Evolutionary conservation across 441 rosid species (phyloP).

Genomic region (Francoa sonchifolia): DNA sequence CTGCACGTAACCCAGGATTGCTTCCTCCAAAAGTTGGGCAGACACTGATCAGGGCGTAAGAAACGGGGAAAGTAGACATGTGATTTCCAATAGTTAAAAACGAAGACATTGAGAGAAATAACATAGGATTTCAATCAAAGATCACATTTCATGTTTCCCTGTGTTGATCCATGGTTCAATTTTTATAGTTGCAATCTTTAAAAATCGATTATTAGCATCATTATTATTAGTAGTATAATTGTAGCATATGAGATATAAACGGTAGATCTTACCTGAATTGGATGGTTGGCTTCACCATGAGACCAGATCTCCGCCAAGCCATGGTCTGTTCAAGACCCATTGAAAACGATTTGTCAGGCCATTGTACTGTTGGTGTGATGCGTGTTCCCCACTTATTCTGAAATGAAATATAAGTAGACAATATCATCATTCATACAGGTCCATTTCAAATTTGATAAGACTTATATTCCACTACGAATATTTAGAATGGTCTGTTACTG

Average conservation of each 20-base stretch:
- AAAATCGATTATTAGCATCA: too few species aligned
- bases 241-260: not conserved
- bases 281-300: slow-evolving; percentile 64
- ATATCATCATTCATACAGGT: too few species aligned
- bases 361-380: slow-evolving; percentile 67
- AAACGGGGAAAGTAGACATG: slow-evolving; percentile 1
- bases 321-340: slow-evolving; percentile 61
- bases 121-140: too few species aligned
- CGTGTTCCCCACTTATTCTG: slow-evolving; percentile 86
- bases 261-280: slow-evolving; percentile 42
- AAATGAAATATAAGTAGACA: too few species aligned
- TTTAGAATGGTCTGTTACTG: too few species aligned
- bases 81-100: not conserved
- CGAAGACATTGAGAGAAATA: not conserved
- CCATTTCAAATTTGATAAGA: not conserved
- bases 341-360: slow-evolving; percentile 78
- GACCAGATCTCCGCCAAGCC: slow-evolving; percentile 82
- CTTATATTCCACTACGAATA: too few species aligned
- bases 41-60: slow-evolving; percentile 27
- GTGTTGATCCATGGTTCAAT: too few species aligned
- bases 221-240: too few species aligned
- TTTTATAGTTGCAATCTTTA: too few species aligned
- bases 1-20: slow-evolving; percentile 69
- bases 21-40: slow-evolving; percentile 82
- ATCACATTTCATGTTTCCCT: too few species aligned